These are phyloP conservation scores for Sanguinoderma infundibulare DNA, from an alignment of 1,284 basidiomycete species.

Conservation along the genomic window DNA sequence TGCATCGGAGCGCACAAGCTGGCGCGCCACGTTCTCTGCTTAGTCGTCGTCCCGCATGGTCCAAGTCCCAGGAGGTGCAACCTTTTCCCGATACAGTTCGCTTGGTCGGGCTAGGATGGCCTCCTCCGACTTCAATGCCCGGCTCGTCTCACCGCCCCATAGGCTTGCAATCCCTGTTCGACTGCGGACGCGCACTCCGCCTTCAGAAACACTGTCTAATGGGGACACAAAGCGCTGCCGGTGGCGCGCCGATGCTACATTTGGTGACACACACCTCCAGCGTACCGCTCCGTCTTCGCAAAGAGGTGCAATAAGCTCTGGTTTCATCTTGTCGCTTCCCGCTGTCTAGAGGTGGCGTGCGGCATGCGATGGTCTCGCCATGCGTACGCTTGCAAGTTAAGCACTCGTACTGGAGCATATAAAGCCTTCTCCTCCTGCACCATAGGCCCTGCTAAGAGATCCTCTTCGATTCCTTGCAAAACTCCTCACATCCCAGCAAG, in stretches of 20 bases:
- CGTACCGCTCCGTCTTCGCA: neutral
- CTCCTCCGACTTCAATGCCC: neutral
- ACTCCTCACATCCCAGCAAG: neutral
- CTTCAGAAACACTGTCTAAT: neutral
- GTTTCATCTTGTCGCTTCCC: neutral
- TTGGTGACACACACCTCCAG: neutral
- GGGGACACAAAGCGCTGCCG: neutral
- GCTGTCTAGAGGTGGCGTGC: neutral
- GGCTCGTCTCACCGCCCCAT: neutral
- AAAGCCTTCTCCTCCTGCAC: neutral
- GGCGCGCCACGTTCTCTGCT: neutral
- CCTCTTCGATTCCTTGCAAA: neutral
- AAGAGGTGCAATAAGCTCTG: neutral
- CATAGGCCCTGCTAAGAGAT: neutral
- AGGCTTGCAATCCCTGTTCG: neutral
- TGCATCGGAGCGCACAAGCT: neutral
- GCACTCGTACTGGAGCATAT: neutral
- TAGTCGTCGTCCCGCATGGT: neutral
- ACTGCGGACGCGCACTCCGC: neutral
- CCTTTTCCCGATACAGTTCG: neutral
- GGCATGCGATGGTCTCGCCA: neutral
- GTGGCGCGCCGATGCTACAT: neutral
- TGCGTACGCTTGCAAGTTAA: neutral
- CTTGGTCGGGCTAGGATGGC: neutral
- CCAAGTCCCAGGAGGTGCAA: neutral